Evolutionary conservation across 352 stramenopile species (phyloP).

Genomic region (Pythium pyrilobum): DNA sequence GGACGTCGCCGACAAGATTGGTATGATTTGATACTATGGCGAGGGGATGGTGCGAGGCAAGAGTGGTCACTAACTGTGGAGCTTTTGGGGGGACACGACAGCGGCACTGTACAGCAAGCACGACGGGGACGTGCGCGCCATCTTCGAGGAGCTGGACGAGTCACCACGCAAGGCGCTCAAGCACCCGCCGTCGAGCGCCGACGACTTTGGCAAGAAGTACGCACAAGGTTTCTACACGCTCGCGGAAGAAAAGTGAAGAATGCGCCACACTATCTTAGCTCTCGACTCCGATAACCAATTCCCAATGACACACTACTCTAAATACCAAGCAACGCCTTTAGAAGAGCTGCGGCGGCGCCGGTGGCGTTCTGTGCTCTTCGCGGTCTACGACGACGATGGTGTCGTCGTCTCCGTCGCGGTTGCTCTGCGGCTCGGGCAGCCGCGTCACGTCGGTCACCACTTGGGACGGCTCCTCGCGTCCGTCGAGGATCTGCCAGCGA

Average conservation of each 20-base stretch:
- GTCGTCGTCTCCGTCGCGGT: constrained; percentile 12
- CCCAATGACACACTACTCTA: constrained; percentile 1
- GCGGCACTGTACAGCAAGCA: constrained; percentile 56
- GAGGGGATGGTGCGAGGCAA: neutral
- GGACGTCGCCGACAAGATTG: constrained; percentile 43
- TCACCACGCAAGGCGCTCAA: constrained; percentile 76
- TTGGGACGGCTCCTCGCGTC: neutral
- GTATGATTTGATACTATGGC: constrained; percentile 10
- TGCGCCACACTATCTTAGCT: neutral
- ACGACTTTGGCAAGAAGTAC: constrained; percentile 77
- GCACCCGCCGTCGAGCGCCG: constrained; percentile 46
- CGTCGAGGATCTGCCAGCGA: constrained; percentile 17
- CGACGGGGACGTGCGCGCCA: constrained; percentile 50
- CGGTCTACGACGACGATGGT: neutral
- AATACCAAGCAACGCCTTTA: constrained; percentile 7
- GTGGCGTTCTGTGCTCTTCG: constrained; percentile 9
- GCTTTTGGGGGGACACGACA: neutral
- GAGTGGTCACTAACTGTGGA: neutral
- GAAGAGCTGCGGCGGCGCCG: constrained; percentile 14
- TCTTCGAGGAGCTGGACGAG: constrained; percentile 78
- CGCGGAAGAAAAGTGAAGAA: constrained; percentile 61
- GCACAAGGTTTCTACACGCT: constrained; percentile 83
- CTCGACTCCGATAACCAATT: neutral
- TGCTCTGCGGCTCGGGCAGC: constrained; percentile 1
- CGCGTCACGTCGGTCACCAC: neutral